phyloP scores from a whole-genome alignment of 768 basidiomycete genomes.

The Tulasnella sp. region DNA sequence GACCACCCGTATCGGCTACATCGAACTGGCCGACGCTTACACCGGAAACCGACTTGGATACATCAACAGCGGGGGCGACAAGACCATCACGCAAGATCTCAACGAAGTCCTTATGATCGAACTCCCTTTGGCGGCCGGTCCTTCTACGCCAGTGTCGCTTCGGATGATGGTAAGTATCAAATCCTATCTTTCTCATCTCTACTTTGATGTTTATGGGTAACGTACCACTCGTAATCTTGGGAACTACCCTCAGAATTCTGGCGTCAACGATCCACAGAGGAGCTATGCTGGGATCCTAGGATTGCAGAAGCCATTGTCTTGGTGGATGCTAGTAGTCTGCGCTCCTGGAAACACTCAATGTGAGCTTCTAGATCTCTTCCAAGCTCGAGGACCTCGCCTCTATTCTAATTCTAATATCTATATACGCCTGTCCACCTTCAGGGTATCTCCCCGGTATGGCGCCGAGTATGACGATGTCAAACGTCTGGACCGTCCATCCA shows the following conservation, averaged over 20 bases:
- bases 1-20: neutral
- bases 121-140: neutral
- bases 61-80: neutral
- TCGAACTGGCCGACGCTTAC: neutral
- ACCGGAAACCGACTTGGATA: neutral
- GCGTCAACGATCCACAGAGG: neutral
- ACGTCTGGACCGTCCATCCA: neutral
- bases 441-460: neutral
- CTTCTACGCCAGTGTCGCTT: neutral
- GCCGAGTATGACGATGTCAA: neutral
- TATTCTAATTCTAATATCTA: neutral
- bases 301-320: neutral
- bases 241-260: neutral
- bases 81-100: neutral
- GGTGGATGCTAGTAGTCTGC: neutral
- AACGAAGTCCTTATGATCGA: neutral
- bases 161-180: neutral
- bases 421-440: neutral
- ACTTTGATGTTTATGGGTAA: no score
- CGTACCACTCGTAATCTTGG: no score
- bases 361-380: neutral
- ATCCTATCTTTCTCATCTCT: neutral
- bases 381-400: neutral
- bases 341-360: neutral
- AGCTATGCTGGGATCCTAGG: neutral